Evolutionary conservation across 352 stramenopile genomes (phyloP).

Genomic region (Sclerospora graminicola): DNA sequence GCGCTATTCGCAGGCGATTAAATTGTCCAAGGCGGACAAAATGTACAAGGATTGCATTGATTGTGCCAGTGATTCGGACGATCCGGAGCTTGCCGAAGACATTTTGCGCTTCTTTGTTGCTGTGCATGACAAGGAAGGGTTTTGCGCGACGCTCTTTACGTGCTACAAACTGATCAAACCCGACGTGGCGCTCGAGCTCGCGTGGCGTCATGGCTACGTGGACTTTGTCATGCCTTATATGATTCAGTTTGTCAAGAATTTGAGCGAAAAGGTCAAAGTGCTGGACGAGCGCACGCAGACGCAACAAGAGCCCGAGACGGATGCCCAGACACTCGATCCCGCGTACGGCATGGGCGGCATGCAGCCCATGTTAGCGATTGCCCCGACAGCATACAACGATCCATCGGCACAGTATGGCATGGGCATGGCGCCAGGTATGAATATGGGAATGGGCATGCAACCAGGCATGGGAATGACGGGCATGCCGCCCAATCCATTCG

Average conservation of each 20-base stretch:
- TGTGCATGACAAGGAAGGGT: constrained; percentile 98
- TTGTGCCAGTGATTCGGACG: constrained; percentile 93
- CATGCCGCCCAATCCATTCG: constrained; percentile 47
- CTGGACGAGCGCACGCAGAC: constrained; percentile 87
- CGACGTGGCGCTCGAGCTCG: constrained; percentile 98
- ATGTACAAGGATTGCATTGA: constrained; percentile 99
- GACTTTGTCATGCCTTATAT: constrained; percentile 99
- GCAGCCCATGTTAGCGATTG: constrained; percentile 75
- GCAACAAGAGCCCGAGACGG: constrained; percentile 60
- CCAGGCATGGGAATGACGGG: constrained; percentile 35
- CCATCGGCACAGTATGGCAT: constrained; percentile 48
- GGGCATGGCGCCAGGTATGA: constrained; percentile 40
- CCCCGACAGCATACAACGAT: constrained; percentile 78
- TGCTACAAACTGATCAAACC: constrained; percentile 98
- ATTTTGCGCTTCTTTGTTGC: constrained; percentile 99
- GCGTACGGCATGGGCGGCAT: constrained; percentile 70
- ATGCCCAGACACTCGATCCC: constrained; percentile 44
- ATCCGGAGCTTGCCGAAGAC: constrained; percentile 94
- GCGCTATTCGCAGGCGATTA: constrained; percentile 95
- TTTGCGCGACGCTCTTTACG: constrained; percentile 97
- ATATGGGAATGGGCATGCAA: constrained; percentile 45
- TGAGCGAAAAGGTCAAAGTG: constrained; percentile 90
- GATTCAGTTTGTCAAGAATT: constrained; percentile 98
- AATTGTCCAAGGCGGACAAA: constrained; percentile 98
- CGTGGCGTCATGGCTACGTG: constrained; percentile 97